Base-by-base conservation (phyloP, 2,329 filamentous ascomycete genomes). In the Arthroderma uncinatum region DNA sequence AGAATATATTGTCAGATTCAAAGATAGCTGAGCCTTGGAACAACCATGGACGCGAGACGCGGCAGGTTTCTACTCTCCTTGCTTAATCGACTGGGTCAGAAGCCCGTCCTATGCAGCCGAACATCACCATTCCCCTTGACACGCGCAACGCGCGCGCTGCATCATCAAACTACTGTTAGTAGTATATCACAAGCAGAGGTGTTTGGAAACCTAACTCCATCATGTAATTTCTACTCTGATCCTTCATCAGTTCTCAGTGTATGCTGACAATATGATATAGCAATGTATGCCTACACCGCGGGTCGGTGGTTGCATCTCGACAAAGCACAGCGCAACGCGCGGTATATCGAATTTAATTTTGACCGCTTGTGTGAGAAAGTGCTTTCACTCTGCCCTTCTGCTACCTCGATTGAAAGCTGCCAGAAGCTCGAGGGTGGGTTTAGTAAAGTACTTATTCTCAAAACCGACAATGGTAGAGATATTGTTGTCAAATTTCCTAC, bases 371-470 rank as follows among this genome's bases (percentile, higher is more conserved):
- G 70, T 61, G 58, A 64, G 40, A 70, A 61, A 54, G 66, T 71
- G 10, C 58, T 76, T 34, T 64, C 67, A 47, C 61, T 73, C 36
- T 72, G 67, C 59, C 70, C 70, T 37, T 68, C 65, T 40, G 71
- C 73, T 39, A 64, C 36, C 10, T 61, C 61, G 8, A 66, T 77
- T 40, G 58, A 57, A 55, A 63, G 57, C 14, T 76, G 64, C 58
- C 64, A 70, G 53, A 77, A 78, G 64, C 66, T 69, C 53, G 74
- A 78, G 65, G 73, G 75, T 4, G 68, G 70, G 1, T 76, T 71
- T 59, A 77, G 76, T 57, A 64, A 72, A 61, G 71, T 71, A 25
- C 76, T 78, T 54, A 66, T 76, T 36, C 71, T 77, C 56, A 65
- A 64, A 16, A 66, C 72, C 40, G 63, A 77, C 52, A 70, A 73